A percentile compares a stretch with the other conserved stretches of the same genome.
Evolutionary conservation across 805 yeast genomes (phyloP).

Genomic region (Nakazawaea peltata): DNA sequence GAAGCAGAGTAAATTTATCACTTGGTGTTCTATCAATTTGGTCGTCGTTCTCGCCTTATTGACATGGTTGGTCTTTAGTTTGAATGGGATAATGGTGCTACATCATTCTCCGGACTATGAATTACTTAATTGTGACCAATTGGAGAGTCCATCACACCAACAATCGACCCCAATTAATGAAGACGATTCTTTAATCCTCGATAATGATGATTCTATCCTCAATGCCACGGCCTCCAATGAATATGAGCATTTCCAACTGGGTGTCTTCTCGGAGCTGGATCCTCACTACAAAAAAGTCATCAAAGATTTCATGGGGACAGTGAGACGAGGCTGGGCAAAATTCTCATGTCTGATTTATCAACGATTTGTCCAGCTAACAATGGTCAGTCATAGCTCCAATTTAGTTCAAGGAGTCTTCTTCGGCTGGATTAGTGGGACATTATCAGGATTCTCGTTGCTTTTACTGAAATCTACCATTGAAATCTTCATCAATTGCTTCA

Average conservation of each 20-base stretch:
- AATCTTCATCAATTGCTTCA: conserved; percentile 40
- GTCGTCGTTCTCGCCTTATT: conserved; percentile 20
- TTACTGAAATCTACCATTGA: conserved; percentile 83
- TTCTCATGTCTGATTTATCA: no score
- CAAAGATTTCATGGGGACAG: no score
- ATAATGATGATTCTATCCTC: conserved; percentile 6
- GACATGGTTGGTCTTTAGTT: conserved; percentile 18
- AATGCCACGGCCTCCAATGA: conserved; percentile 5
- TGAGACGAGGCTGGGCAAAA: no score
- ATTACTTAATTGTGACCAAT: background rate
- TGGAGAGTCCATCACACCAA: background rate
- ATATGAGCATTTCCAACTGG: conserved; percentile 5
- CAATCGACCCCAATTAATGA: background rate
- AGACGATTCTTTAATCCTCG: conserved; percentile 2
- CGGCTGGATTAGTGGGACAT: conserved; percentile 65
- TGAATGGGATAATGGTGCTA: no score
- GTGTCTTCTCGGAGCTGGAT: background rate
- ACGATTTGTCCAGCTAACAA: no score
- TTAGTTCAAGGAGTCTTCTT: conserved; percentile 49
- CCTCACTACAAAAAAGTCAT: background rate
- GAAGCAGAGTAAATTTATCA: conserved; percentile 37
- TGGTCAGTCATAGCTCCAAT: conserved; percentile 1
- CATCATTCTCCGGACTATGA: background rate
- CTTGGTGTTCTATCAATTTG: conserved; percentile 44
- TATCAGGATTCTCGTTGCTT: conserved; percentile 79